phyloP scores from a whole-genome alignment of 1,284 basidiomycete species.

The Neonothopanus nambi region DNA sequence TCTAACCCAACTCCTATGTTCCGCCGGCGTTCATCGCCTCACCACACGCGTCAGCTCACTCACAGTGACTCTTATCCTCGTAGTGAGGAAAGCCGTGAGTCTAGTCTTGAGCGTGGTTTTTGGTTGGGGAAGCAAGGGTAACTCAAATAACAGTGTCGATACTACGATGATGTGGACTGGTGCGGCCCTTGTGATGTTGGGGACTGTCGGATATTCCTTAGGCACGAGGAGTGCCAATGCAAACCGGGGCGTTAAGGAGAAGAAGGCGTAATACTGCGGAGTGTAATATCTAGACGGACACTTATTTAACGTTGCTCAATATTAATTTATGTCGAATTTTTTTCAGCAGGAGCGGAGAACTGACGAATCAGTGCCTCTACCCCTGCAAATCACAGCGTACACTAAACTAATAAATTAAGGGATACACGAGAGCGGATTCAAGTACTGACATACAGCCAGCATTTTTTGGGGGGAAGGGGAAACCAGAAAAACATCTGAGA shows the following conservation, averaged over 20 bases:
- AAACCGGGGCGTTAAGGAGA: conserved; percentile 27
- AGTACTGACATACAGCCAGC: too few species aligned
- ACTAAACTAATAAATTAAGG: too few species aligned
- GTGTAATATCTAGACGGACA: too few species aligned
- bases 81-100: conserved; percentile 87
- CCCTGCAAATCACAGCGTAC: too few species aligned
- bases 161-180: conserved; percentile 61
- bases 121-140: conserved; percentile 22
- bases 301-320: too few species aligned
- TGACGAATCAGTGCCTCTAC: too few species aligned
- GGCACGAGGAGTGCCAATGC: conserved; percentile 32
- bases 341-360: too few species aligned
- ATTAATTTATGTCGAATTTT: too few species aligned
- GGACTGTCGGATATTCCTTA: conserved; percentile 72
- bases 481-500: too few species aligned
- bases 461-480: too few species aligned
- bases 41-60: conserved; percentile 79
- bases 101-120: conserved; percentile 68
- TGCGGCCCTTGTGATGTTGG: conserved; percentile 66
- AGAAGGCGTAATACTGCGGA: conserved; percentile 6
- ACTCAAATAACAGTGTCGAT: conserved; percentile 30
- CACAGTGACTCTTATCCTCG: conserved; percentile 86
- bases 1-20: conserved; percentile 84
- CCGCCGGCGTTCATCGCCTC: conserved; percentile 88
- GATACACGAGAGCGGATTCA: too few species aligned